Evolutionary conservation across 2,329 filamentous ascomycete species (phyloP), one percentile per base, ranked within the genome.

Genomic region (Ascochyta fabae): DNA sequence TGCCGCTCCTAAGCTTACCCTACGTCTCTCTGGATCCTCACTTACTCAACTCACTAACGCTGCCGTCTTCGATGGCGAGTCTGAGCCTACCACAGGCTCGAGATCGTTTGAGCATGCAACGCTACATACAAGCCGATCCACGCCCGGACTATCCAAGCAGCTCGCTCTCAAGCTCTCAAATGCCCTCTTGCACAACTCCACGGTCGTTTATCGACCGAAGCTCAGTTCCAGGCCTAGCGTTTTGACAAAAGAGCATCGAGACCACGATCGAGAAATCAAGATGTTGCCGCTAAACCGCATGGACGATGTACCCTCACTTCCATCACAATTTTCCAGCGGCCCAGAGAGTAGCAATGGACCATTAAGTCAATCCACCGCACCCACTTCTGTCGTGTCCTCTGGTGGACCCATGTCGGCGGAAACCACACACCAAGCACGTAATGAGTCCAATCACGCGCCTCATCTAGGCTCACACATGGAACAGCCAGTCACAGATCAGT

Each of bases 381-480:
- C 73, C 15, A 74, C 73, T 1, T 75, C 72, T 1, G 15, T 73
- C 6, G 61, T 72, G 10, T 75, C 73, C 12, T 74, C 72, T 10
- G 66, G 65, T 10, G 69, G 62, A 9, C 67, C 65, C 13, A 43
- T 61, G 15, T 74, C 72, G n/a, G 66, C 61, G 1, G 69, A 75
- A 27, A 71, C 63, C 13, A 62, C 64, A 8, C 64, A 68, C 10
- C 56, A 65, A 47, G 55, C 45, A n/a, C 58, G 65, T 0, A 62
- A 66, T 22, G 59, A 52, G 1, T 59, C 61, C 7, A 42, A 29
- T 1, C 64, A 62, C 36, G 41, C 51, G 8, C 44, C 57, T 7
- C 61, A 58, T 1, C 55, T 56, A 22, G 60, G 45, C 16, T 68
- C 67, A 8, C 62, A 59, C 1, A 40, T 55, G 9, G 64, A 52